Base-by-base conservation (phyloP, 1,139 yeast species). In the Yamadazyma diddensiae region DNA sequence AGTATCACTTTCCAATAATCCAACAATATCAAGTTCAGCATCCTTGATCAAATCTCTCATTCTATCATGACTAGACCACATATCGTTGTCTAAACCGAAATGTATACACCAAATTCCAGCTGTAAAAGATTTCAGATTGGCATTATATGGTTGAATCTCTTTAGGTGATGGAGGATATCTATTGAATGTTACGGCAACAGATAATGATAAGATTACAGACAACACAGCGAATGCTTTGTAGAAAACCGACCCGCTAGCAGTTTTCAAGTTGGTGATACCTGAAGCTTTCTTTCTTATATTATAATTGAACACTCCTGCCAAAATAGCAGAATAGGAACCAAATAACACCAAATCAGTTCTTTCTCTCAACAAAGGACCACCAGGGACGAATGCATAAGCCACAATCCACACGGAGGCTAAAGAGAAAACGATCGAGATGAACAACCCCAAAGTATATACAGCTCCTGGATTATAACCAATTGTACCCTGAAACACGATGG, bases 101-200 rank as follows among this genome's bases (percentile, higher is more conserved):
- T 92, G 98, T 42, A 92, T 82, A 23, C 98, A 92, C 98, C 98
- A 92, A 43, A 92, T 90, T 52, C 97, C 98, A 1, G 97, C 90
- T 2, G 95, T 88, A 51, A 92, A 77, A 3, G 87, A 59, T 48
- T 79, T 73, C 8, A 88, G 76, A 6, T 21, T 9, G 9, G 33
- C 24, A 51, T 90, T 92, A 52, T 78, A 81, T 15, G 97, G 97
- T 37, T 60, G 59, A 28, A 85, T 85, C 11, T 71, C 70, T 8
- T 57, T 58, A 8, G 69, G 60, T 8, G 57, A 59, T 10, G 69
- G 61, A 41, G 83, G 84, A 52, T 72, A 72, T 47, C 95, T 71
- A 39, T 71, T 59, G 50, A 76, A 72, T 11, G 84, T 70, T 31
- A 76, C 45, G 1, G 70, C 47, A 4, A 52, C 47, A 1, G 67